Percentiles rank a stretch among this genome's conserved stretches.
Evolutionary conservation across 345 rosid genomes (phyloP).

Genomic region (rapeseed (Brassica napus)): Da-Ae NC_063436.1:8767501-8768000

Average conservation of each 20-base stretch:
- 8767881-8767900: not conserved
- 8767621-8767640: not conserved
- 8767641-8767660: not conserved
- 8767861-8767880: not conserved
- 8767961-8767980: not conserved
- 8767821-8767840: not conserved
- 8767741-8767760: not conserved
- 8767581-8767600: not conserved
- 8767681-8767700: not conserved
- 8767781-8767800: not conserved
- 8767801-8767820: not conserved
- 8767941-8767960: slow-evolving; percentile 22
- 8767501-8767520: not conserved
- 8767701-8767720: not conserved
- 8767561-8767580: not conserved
- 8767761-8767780: not conserved
- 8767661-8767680: not conserved
- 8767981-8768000: slow-evolving; percentile 39
- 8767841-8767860: not conserved
- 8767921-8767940: not conserved
- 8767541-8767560: not conserved
- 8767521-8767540: not conserved
- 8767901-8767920: not conserved
- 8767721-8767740: not conserved
- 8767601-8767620: not conserved